phyloP scores from a whole-genome alignment of 2,329 filamentous ascomycete species.

The Aspergillus arachidicola region DNA sequence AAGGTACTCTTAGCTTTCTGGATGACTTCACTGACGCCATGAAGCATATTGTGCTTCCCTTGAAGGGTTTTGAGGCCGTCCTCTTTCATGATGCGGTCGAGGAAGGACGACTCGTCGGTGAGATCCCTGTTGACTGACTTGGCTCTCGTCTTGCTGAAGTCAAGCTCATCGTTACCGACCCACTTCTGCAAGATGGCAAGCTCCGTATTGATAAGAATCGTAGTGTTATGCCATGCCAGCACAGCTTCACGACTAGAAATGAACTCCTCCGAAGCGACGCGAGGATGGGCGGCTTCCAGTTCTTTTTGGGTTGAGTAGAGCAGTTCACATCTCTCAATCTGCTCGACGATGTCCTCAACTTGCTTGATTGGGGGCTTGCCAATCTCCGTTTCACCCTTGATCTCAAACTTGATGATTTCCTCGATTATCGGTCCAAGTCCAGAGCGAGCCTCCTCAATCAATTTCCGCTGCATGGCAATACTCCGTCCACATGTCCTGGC shows the following conservation, averaged over 20 bases:
- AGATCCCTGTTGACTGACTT: slow-evolving; percentile 71
- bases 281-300: slow-evolving; percentile 73
- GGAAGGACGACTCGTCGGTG: slow-evolving; percentile 87
- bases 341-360: slow-evolving; percentile 83
- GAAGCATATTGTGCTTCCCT: slow-evolving; percentile 78
- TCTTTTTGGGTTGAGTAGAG: slow-evolving; percentile 80
- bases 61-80: slow-evolving; percentile 91
- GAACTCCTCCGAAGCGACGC: slow-evolving; percentile 76
- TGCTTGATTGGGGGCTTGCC: slow-evolving; percentile 87
- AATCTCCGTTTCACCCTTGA: slow-evolving; percentile 89
- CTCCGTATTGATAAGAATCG: slow-evolving; percentile 92
- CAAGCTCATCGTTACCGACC: slow-evolving; percentile 94
- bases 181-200: slow-evolving; percentile 88
- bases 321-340: slow-evolving; percentile 85
- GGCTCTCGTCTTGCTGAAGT: slow-evolving; percentile 77
- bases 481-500: slow-evolving; percentile 83
- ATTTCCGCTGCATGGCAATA: slow-evolving; percentile 78
- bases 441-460: slow-evolving; percentile 81
- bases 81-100: slow-evolving; percentile 93
- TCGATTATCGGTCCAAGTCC: slow-evolving; percentile 76
- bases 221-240: slow-evolving; percentile 96
- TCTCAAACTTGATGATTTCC: slow-evolving; percentile 87
- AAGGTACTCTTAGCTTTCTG: slow-evolving; percentile 90
- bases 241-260: slow-evolving; percentile 83
- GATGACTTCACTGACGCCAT: slow-evolving; percentile 81